Conservation (phyloP, 495 filamentous ascomycete species). For the Poronia punctata region DNA sequence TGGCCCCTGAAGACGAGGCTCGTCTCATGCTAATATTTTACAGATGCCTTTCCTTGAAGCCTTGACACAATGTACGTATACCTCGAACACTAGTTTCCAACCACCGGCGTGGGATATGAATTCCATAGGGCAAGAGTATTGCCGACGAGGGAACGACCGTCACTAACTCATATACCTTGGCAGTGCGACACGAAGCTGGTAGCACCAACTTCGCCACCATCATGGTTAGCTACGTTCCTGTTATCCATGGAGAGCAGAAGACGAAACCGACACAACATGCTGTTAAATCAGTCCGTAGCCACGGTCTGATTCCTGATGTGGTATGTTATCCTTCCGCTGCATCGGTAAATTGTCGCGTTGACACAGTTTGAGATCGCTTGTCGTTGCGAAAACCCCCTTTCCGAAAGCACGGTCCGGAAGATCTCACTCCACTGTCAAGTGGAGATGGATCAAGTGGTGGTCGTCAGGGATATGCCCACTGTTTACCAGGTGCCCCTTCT, state of each 20-base stretch:
- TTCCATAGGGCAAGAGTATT: not conserved
- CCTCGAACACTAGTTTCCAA: not conserved
- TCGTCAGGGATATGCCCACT: conserved; percentile 75
- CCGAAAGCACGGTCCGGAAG: conserved; percentile 71
- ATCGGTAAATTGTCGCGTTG: not conserved
- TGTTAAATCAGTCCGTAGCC: conserved; percentile 70
- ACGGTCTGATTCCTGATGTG: conserved; percentile 80
- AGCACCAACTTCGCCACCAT: conserved; percentile 81
- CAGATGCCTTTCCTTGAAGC: conserved; percentile 79
- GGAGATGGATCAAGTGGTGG: conserved; percentile 70
- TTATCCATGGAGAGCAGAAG: conserved; percentile 80
- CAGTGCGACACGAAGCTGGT: conserved; percentile 57
- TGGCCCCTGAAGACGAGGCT: not conserved
- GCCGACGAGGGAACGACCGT: not conserved
- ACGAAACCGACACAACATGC: conserved; percentile 94
- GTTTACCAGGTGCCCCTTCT: conserved; percentile 91
- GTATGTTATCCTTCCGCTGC: conserved; percentile 30
- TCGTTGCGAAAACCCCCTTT: conserved; percentile 70
- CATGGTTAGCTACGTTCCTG: conserved; percentile 72
- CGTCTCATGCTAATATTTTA: conserved; percentile 1
- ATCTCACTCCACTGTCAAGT: conserved; percentile 84
- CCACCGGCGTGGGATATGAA: not conserved
- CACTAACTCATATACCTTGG: not conserved
- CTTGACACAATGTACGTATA: conserved; percentile 50
- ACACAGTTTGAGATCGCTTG: conserved; percentile 64